Conservation (phyloP, 805 yeast species). For the Kazachstania viticola region DNA sequence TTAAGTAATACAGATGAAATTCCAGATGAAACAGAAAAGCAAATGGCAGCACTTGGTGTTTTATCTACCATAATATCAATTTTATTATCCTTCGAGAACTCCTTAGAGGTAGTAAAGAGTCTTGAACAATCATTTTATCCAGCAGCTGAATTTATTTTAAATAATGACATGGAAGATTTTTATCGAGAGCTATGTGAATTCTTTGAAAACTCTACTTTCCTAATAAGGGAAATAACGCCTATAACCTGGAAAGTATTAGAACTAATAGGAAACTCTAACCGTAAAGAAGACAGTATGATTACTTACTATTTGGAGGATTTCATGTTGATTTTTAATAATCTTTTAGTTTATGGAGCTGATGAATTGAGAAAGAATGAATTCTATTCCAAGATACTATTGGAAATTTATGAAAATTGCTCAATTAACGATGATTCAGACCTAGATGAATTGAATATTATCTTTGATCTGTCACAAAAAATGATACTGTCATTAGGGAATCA, state of each 20-base stretch:
- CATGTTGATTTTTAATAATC: slow-evolving; percentile 62
- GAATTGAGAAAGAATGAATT: slow-evolving; percentile 37
- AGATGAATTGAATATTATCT: slow-evolving; percentile 46
- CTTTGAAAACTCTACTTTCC: slow-evolving; percentile 54
- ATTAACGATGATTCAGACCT: slow-evolving; percentile 37
- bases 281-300: slow-evolving; percentile 37
- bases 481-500: slow-evolving; percentile 44
- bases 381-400: slow-evolving; percentile 38
- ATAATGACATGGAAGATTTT: slow-evolving; percentile 57
- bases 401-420: slow-evolving; percentile 36
- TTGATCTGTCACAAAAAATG: slow-evolving; percentile 54
- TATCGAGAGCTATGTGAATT: slow-evolving; percentile 69
- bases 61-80: slow-evolving; percentile 76
- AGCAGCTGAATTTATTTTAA: slow-evolving; percentile 54
- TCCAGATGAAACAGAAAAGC: slow-evolving; percentile 49
- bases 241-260: slow-evolving; percentile 66
- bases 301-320: slow-evolving; percentile 65
- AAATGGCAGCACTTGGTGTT: slow-evolving; percentile 72
- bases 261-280: slow-evolving; percentile 30
- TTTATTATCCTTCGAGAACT: slow-evolving; percentile 70
- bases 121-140: slow-evolving; percentile 63
- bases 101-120: slow-evolving; percentile 49
- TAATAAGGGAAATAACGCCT: slow-evolving; percentile 50
- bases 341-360: slow-evolving; percentile 46
- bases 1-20: slow-evolving; percentile 26